These are phyloP conservation scores for Penicillium psychrosexuale DNA, from an alignment of 2,329 filamentous ascomycete species.

Conservation along the genomic window DNA sequence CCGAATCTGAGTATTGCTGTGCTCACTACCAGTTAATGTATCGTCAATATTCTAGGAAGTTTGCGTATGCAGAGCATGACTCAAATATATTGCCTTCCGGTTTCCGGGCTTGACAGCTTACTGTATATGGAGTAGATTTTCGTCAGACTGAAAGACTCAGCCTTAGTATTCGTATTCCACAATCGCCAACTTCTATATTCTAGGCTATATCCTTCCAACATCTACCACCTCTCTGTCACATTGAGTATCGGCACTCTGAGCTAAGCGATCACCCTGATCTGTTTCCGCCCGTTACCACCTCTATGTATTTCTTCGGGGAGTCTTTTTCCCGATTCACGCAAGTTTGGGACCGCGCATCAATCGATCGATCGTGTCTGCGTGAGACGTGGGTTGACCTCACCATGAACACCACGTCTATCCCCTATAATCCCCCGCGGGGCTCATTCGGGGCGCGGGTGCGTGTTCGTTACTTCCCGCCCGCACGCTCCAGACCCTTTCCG, in stretches of 20 bases:
- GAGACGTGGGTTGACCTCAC: not conserved
- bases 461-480: constrained; percentile 1
- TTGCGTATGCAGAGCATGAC: not conserved
- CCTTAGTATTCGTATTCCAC: not conserved
- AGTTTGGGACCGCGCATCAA: not conserved
- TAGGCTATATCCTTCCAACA: not conserved
- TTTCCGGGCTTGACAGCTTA: not conserved
- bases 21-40: constrained; percentile 19
- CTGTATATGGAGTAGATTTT: not conserved
- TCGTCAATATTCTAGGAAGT: not conserved
- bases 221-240: not conserved
- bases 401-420: not conserved
- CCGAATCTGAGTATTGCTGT: constrained; percentile 30
- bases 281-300: not conserved
- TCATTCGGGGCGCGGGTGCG: no score
- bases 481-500: constrained; percentile 33
- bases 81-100: not conserved
- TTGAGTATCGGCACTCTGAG: not conserved
- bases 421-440: no score
- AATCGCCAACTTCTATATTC: not conserved
- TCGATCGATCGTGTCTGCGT: not conserved
- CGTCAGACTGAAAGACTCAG: not conserved
- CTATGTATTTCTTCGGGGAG: no score
- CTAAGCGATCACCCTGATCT: not conserved
- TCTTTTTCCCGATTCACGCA: not conserved